Evolutionary conservation across 2,329 filamentous ascomycete species (phyloP), one percentile per base, ranked within the genome.

Genomic region (Aspergillus hortae): DNA sequence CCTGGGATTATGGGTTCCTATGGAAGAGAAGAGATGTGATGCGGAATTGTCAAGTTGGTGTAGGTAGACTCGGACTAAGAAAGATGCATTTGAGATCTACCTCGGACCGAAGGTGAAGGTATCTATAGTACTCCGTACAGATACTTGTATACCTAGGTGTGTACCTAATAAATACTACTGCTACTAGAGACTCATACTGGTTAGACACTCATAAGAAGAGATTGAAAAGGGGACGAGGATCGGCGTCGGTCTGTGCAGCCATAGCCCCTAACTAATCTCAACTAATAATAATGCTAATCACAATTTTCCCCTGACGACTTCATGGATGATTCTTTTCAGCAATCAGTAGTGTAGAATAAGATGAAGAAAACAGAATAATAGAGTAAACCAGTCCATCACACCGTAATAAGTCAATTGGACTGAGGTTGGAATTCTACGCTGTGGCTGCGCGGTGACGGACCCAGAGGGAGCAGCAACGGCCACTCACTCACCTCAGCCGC

Each of bases 161-260:
- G 19, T 19, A 19, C 19, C 3, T 19, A 19, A 4, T 19, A 19
- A 19, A 3, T 19, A 3, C 19, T 19, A 19, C 19, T 19, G 19
- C 19, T 19, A 19, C 19, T 19, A 19, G 19, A 19, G 2, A 19
- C 19, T 12, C 11, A n/a, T 35, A 35, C 33, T 12, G n/a, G 4
- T 2, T 35, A 35, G 33, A n/a, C n/a, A 35, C 4, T 12, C 33
- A 35, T n/a, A 35, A 9, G 33, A 35, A n/a, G 33, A 35, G 17
- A 4, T 12, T 9, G 17, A 41, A 48, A 48, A 48, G 46, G 46
- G 35, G 46, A 48, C 46, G 30, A 21, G 38, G 33, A 36, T 42
- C 40, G 35, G 35, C 35, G 27, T 40, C 45, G 46, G 46, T 48
- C 46, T 48, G 46, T 48, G 46, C 46, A 40, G 17, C 42, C 42